phyloP scores from a whole-genome alignment of 345 rosid genomes.

The Pseudoturritis turrita region DNA sequence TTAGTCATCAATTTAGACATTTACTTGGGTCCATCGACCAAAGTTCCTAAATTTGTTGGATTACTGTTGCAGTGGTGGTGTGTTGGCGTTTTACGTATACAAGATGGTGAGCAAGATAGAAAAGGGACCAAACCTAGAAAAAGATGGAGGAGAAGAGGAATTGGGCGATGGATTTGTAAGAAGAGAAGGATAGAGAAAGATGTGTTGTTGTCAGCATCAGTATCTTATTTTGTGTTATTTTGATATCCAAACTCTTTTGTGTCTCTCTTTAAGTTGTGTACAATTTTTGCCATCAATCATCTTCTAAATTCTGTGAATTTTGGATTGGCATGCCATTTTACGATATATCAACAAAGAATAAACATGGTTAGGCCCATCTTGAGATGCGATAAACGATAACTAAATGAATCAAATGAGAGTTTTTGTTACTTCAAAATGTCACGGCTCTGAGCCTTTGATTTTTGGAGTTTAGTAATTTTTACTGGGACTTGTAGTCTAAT shows the following conservation, averaged over 20 bases:
- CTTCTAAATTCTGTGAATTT: neutral
- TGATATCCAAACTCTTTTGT: neutral
- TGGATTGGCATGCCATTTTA: neutral
- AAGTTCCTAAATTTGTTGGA: neutral
- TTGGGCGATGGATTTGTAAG: constrained; percentile 25
- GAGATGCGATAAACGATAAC: neutral
- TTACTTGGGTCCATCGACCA: neutral
- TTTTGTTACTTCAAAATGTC: neutral
- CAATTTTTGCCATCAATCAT: constrained; percentile 20
- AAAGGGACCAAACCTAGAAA: constrained; percentile 34
- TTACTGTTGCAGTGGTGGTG: constrained; percentile 60
- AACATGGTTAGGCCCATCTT: neutral
- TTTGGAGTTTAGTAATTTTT: too few relatives aligned
- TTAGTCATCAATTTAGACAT: neutral
- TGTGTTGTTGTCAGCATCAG: constrained; percentile 7
- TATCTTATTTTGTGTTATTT: neutral
- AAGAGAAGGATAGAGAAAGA: constrained; percentile 16
- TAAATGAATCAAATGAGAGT: neutral
- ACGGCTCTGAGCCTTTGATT: too few relatives aligned
- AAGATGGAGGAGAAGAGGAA: constrained; percentile 37
- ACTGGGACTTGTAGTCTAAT: too few relatives aligned
- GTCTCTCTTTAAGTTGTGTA: neutral
- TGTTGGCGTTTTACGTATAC: constrained; percentile 63
- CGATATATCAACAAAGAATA: constrained; percentile 15
- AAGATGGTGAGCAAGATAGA: constrained; percentile 38